These are phyloP conservation scores for Eremochloa ophiuroides DNA, from an alignment of 176 grass and related monocot genomes.

Conservation along the genomic window DNA sequence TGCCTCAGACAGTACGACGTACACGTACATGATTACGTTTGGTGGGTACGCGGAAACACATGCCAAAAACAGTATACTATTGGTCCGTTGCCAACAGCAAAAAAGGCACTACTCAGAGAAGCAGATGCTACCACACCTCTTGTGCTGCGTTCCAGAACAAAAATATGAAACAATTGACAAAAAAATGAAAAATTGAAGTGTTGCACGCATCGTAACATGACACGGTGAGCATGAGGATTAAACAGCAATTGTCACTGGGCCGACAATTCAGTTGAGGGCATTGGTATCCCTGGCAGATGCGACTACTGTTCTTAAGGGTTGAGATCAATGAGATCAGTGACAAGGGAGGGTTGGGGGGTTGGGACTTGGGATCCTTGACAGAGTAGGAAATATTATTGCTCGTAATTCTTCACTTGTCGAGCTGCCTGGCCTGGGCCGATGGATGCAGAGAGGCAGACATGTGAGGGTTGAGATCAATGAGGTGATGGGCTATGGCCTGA, in stretches of 20 bases:
- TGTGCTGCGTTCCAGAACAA: background rate
- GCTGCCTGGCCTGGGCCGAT: background rate
- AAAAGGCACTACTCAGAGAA: background rate
- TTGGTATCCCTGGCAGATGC: background rate
- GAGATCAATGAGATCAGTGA: too few species aligned
- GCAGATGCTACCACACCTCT: background rate
- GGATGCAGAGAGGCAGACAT: background rate
- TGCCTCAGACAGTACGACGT: background rate
- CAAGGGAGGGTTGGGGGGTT: too few species aligned
- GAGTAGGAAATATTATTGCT: too few species aligned
- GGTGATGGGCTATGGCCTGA: background rate
- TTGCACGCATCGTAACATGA: background rate
- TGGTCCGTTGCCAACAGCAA: background rate
- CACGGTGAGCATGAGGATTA: background rate
- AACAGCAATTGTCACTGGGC: background rate
- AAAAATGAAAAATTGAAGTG: background rate
- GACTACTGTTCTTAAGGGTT: background rate
- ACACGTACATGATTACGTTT: background rate
- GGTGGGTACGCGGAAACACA: background rate
- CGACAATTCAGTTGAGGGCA: background rate
- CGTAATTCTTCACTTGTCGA: background rate
- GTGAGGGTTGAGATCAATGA: background rate
- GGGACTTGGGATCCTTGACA: too few species aligned
- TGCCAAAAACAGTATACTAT: background rate
- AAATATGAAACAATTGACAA: background rate